These are phyloP conservation scores for Ganoderma lucidum DNA, from an alignment of 1,284 basidiomycete genomes.

Conservation along the genomic window DNA sequence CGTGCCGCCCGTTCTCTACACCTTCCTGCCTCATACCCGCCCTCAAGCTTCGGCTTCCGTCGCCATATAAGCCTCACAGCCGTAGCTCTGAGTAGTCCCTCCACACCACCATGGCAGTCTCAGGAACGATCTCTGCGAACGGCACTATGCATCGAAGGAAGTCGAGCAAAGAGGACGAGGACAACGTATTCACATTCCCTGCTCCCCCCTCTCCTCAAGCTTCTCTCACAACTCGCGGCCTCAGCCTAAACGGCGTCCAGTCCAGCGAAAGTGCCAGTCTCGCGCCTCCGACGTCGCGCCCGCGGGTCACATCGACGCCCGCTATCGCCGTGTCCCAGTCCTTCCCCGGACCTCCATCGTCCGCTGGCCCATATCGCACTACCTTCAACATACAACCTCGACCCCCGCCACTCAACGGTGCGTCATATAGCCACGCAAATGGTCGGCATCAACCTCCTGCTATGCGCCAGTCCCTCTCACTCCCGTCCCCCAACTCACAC, in stretches of 20 bases:
- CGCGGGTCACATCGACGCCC: conserved; percentile 50
- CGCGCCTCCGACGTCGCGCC: conserved; percentile 33
- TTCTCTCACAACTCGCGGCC: conserved; percentile 23
- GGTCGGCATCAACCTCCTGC: conserved; percentile 43
- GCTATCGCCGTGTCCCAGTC: conserved; percentile 38
- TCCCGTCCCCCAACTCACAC: conserved; percentile 37
- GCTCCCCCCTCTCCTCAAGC: conserved; percentile 22
- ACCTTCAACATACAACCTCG: conserved; percentile 43
- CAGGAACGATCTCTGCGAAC: conserved; percentile 11
- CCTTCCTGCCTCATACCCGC: background rate
- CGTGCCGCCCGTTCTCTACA: background rate
- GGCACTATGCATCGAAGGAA: conserved; percentile 43
- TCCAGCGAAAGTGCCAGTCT: conserved; percentile 20
- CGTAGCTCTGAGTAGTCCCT: background rate
- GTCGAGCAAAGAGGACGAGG: conserved; percentile 44
- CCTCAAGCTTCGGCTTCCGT: background rate
- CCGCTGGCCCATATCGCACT: conserved; percentile 50
- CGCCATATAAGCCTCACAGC: background rate
- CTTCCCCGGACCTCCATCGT: conserved; percentile 44
- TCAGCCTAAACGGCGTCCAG: background rate
- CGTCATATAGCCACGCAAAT: conserved; percentile 30
- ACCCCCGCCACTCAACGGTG: conserved; percentile 41
- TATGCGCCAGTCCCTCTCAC: conserved; percentile 57
- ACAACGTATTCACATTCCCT: conserved; percentile 36
- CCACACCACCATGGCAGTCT: conserved; percentile 16